A percentile compares a stretch with the other conserved stretches of the same genome.
Conservation (phyloP, 73 alveolate species). For the Blepharisma stoltei region DNA sequence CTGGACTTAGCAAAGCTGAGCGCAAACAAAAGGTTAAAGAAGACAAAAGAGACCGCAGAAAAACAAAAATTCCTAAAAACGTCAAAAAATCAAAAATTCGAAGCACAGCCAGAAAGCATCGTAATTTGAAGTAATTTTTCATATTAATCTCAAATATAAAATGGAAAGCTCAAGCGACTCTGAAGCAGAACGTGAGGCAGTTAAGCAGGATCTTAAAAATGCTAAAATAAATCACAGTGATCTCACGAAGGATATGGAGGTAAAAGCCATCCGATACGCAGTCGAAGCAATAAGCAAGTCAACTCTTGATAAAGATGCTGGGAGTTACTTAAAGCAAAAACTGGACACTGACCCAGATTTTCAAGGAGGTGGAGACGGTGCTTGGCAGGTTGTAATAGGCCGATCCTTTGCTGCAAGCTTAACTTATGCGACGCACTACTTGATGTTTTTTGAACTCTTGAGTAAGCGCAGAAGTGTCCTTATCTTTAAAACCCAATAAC, state of each 20-base stretch:
- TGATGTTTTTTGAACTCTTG: constrained; percentile 55
- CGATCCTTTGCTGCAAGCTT: constrained; percentile 57
- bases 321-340: background rate
- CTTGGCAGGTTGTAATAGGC: constrained; percentile 72
- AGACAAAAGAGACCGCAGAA: constrained; percentile 91
- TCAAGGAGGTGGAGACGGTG: constrained; percentile 29
- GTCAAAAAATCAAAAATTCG: constrained; percentile 83
- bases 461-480: constrained; percentile 48
- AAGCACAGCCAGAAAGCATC: constrained; percentile 50
- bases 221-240: background rate
- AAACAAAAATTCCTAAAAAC: constrained; percentile 91
- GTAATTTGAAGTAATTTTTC: constrained; percentile 9
- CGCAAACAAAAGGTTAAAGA: constrained; percentile 91
- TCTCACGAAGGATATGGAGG: constrained; percentile 10
- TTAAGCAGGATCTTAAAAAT: background rate
- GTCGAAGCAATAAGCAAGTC: background rate
- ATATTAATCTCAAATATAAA: too few species aligned
- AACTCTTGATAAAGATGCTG: constrained; percentile 1
- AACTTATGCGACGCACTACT: constrained; percentile 54
- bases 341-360: constrained; percentile 4
- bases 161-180: too few species aligned
- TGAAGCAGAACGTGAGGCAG: background rate
- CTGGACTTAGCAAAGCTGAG: constrained; percentile 87
- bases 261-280: constrained; percentile 18
- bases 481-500: constrained; percentile 60